Evolutionary conservation across 208 protist species (phyloP), one percentile per base, ranked within the genome.

Genomic region (Borovskyia barvae): DNA sequence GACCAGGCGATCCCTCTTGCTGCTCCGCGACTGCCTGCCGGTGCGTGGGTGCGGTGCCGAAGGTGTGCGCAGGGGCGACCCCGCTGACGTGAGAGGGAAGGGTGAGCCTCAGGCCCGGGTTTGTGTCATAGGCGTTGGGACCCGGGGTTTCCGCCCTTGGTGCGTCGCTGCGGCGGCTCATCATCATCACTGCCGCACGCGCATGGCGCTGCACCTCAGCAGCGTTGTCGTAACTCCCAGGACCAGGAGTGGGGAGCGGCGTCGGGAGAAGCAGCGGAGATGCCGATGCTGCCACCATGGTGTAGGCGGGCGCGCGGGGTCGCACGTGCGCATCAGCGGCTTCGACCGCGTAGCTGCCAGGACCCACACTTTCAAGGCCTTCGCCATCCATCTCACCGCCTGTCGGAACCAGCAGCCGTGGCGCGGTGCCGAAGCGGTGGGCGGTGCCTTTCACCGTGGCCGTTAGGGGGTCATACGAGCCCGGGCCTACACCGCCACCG

Each of bases 221-320:
- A 6, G 62, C 52, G 3, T 77, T 60, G 5, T 77, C 69, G 58
- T 85, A 85, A 33, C 67, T 73, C 9, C 78, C 78, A 4, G 78
- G 77, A 9, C 77, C 75, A 7, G 73, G 66, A 11, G 24, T 29
- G 25, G 45, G 32, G 19, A 19, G 3, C 29, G 22, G 49, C 41
- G 50, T 37, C 17, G 36, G 36, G 35, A 24, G 14, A 8, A 15
- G 33, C 33, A 8, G 33, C 33, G 8, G 33, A 8, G 33, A 8
- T 39, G 33, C 26, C 5, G 30, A 19, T 8, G 61, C 7, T 15
- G 28, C 7, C 8, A 30, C 42, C 24, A 69, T 69, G 26, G 2
- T 11, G 52, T 69, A 25, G 28, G 63, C 36, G 15, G 63, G 63
- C 6, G 53, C 63, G 28, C 63, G 63, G 6, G 63, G 63, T 47